These are phyloP conservation scores for Oemleria cerasiformis DNA, from an alignment of 306 rosid species.

Conservation along the genomic window DNA sequence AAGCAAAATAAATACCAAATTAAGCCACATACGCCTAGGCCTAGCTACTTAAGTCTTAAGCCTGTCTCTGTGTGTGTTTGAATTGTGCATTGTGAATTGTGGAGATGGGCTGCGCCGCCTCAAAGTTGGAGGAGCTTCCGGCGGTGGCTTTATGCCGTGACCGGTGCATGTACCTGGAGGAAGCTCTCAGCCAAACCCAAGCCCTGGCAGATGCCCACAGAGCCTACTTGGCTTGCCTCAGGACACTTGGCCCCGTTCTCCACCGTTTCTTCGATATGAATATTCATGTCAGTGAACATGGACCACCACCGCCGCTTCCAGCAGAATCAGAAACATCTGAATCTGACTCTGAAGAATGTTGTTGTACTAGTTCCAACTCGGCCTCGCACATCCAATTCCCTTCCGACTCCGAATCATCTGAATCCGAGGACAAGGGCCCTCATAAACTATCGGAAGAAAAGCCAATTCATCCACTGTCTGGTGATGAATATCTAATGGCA, in stretches of 20 bases:
- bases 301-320: not conserved
- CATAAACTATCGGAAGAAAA: constrained; percentile 31
- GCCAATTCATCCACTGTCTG: not conserved
- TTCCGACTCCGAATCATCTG: constrained; percentile 31
- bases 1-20: not conserved
- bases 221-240: constrained; percentile 64
- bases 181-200: constrained; percentile 58
- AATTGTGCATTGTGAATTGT: not conserved
- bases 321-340: constrained; percentile 21
- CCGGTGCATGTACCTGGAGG: constrained; percentile 67
- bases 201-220: constrained; percentile 71
- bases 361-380: constrained; percentile 24
- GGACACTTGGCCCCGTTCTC: constrained; percentile 52
- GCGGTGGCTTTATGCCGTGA: constrained; percentile 83
- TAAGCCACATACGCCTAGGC: not conserved
- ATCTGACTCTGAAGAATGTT: too few species aligned
- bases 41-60: not conserved
- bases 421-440: not conserved
- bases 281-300: not conserved
- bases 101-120: constrained; percentile 72
- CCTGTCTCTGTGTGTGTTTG: not conserved
- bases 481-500: not conserved
- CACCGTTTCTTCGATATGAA: constrained; percentile 42
- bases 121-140: constrained; percentile 62
- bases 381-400: constrained; percentile 38